These are phyloP conservation scores for Magnaporthiopsis incrustans DNA, from an alignment of 2,329 filamentous ascomycete species.

Conservation along the genomic window DNA sequence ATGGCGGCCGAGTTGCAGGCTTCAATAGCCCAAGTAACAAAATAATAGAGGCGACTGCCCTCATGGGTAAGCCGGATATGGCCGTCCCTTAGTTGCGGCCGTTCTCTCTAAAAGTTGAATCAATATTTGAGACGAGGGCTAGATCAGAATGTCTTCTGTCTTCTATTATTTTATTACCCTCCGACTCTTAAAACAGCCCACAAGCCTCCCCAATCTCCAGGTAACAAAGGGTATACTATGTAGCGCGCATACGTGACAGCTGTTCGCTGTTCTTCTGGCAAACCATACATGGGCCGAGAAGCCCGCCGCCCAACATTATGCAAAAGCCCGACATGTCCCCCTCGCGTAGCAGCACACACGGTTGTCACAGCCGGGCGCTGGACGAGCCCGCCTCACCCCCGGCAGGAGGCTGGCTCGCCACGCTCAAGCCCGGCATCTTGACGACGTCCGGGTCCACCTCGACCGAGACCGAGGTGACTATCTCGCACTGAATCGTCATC, in stretches of 20 bases:
- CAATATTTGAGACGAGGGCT: neutral
- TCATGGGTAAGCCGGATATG: neutral
- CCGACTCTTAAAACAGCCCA: neutral
- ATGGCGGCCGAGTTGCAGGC: too few species aligned
- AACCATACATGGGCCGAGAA: neutral
- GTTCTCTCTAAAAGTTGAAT: neutral
- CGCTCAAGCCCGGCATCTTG: constrained; percentile 17
- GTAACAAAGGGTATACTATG: neutral
- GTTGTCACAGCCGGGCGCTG: neutral
- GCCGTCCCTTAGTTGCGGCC: neutral
- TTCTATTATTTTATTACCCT: neutral
- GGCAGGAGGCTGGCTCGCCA: constrained; percentile 10
- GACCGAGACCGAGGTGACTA: constrained; percentile 32
- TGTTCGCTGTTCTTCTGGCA: neutral
- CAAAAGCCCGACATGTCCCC: neutral
- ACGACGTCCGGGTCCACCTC: constrained; percentile 22
- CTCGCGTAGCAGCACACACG: neutral
- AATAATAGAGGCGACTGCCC: neutral
- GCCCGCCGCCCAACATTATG: neutral
- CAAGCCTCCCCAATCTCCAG: neutral
- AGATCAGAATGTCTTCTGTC: neutral
- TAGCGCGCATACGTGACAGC: neutral
- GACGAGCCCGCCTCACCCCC: neutral
- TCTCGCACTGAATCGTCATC: constrained; percentile 35
- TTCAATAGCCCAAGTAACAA: neutral